Evolutionary conservation across 78 protist species (phyloP).

Genomic region (Dictyostelium capitatum): DNA sequence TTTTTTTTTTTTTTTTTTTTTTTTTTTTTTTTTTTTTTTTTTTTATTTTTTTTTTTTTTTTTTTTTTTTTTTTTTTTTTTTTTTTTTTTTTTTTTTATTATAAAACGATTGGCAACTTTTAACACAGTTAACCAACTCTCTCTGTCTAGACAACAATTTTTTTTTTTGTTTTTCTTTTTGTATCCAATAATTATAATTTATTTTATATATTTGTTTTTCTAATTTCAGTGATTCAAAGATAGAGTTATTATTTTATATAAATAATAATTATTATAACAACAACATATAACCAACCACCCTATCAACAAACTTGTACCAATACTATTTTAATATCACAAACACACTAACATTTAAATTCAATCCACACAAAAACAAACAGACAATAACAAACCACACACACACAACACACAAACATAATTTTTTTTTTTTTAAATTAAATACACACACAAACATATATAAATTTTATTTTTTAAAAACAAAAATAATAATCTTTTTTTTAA

Average conservation of each 20-base stretch:
- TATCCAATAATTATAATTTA: not conserved
- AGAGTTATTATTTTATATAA: not conserved
- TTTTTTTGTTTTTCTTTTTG: not conserved
- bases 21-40: no score
- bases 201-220: not conserved
- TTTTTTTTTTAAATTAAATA: not conserved
- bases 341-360: not conserved
- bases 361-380: not conserved
- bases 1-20: no score
- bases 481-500: no score
- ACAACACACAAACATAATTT: not conserved
- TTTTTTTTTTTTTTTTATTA: no score
- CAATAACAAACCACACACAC: not conserved
- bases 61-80: no score
- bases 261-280: slow-evolving; percentile 2
- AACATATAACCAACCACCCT: slow-evolving; percentile 1
- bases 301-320: not conserved
- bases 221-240: not conserved
- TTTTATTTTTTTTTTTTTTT: no score
- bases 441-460: no score
- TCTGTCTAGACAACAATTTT: not conserved
- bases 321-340: no score
- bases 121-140: no score
- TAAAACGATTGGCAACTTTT: no score
- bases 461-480: no score